Evolutionary conservation across 768 basidiomycete genomes (phyloP).

Genomic region (Trametes villosa): DNA sequence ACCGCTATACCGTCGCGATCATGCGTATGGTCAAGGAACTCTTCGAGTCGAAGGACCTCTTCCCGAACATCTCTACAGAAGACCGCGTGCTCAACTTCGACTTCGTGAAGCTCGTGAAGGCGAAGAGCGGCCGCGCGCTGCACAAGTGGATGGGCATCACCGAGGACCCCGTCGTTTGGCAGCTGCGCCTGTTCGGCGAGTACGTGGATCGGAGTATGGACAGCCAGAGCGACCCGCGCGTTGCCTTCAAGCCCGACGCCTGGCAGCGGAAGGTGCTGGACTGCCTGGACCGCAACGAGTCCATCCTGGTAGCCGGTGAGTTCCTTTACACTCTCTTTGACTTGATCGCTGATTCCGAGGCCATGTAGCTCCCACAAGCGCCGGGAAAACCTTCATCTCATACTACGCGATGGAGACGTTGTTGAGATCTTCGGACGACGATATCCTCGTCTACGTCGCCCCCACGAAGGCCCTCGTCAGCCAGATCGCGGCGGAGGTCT

Average conservation of each 20-base stretch:
- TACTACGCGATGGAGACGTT: conserved; percentile 79
- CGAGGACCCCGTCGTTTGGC: conserved; percentile 66
- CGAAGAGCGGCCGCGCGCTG: conserved; percentile 43
- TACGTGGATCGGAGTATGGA: conserved; percentile 79
- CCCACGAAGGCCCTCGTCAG: conserved; percentile 77
- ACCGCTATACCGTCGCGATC: conserved; percentile 50
- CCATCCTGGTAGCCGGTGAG: conserved; percentile 69
- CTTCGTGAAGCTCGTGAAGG: conserved; percentile 58
- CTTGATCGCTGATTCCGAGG: neutral
- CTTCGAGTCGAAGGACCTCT: conserved; percentile 42
- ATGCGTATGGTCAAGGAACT: conserved; percentile 55
- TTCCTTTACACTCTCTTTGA: conserved; percentile 23
- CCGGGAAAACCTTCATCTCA: conserved; percentile 78
- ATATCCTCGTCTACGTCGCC: conserved; percentile 72
- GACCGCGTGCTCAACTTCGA: conserved; percentile 49
- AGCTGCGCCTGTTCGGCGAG: conserved; percentile 69
- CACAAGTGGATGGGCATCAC: conserved; percentile 58
- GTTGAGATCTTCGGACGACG: conserved; percentile 63
- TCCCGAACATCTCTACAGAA: conserved; percentile 31
- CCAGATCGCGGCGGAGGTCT: conserved; percentile 76
- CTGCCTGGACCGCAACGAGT: conserved; percentile 58
- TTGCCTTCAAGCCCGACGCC: conserved; percentile 67
- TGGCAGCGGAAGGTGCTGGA: conserved; percentile 75
- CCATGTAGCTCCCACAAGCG: conserved; percentile 65
- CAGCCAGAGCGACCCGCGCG: conserved; percentile 56